Evolutionary conservation across 495 filamentous ascomycete species (phyloP), one percentile per base, ranked within the genome.

Genomic region (Aspergillus kassunensis): DNA sequence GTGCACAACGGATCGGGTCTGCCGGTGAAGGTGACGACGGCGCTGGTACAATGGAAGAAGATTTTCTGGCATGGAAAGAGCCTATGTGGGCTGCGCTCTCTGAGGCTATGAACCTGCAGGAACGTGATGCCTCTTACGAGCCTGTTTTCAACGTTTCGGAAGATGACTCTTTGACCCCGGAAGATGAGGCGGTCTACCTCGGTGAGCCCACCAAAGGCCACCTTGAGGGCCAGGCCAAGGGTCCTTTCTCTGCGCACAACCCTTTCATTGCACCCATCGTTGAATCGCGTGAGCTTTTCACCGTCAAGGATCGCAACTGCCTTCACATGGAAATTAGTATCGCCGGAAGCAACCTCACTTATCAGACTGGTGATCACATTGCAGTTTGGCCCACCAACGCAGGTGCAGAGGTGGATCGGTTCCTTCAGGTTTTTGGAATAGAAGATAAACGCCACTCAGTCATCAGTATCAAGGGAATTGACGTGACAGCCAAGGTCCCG

Each of bases 11-110:
- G 50, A 90, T 99, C 56, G 90, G 92, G 9, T 74, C 83, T 34
- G 90, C 91, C 25, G 93, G 93, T 63, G 93, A 97, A 74, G 93
- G 93, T 61, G 93, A 99, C 60, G 93, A 99, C 67, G 93, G 93
- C 53, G 92, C 93, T 44, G 93, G 93, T 49, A 99, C 93, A 46
- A 99, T 99, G 93, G 93, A 99, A 72, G 93, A 99, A 74, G 93
- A 99, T 62, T 99, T 97, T 69, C 75, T 99, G 64, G 88, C 93
- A 54, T 99, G 93, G 93, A 99, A 99, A 70, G 93, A 99, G 61
- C 91, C 91, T 43, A 99, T 99, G 95, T 99, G 93, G 93, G 71
- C 76, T 53, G 90, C 87, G 49, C 73, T 97, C 34, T 74, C 84
- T 6, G 81, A 89, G 44, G 80, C 86, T 56, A 87, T 99, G 86